These are phyloP conservation scores for Pythium aphanidermatum DNA, from an alignment of 352 stramenopile species.

Conservation along the genomic window DNA sequence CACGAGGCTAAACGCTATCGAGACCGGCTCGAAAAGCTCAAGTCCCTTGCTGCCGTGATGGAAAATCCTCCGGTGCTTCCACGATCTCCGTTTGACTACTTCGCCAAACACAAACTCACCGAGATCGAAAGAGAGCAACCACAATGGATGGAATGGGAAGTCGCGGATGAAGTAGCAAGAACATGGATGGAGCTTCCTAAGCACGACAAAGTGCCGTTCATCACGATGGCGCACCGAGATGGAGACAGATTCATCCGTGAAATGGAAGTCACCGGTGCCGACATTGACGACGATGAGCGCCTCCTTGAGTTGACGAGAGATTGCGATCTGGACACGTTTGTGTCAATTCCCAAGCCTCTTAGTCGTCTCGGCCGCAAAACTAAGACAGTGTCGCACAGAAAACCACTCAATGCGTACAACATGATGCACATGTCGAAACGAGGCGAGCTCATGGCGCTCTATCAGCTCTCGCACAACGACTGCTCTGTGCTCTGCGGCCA, in stretches of 20 bases:
- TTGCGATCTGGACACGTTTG: background rate
- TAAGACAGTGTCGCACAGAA: slow-evolving; percentile 21
- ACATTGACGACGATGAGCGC: background rate
- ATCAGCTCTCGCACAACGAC: slow-evolving; percentile 66
- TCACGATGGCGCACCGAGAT: slow-evolving; percentile 34
- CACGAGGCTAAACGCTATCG: too few relatives aligned
- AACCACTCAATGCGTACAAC: slow-evolving; percentile 49
- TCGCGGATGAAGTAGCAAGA: slow-evolving; percentile 36
- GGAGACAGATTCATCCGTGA: slow-evolving; percentile 38
- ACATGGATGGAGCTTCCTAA: slow-evolving; percentile 37
- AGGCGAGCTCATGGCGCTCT: slow-evolving; percentile 36
- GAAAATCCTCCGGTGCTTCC: slow-evolving; percentile 29
- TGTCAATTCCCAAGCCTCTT: background rate
- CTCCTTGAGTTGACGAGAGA: background rate
- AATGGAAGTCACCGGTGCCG: slow-evolving; percentile 28
- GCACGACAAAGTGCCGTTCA: slow-evolving; percentile 25
- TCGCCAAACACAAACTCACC: slow-evolving; percentile 27
- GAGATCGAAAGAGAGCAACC: slow-evolving; percentile 24
- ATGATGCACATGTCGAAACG: slow-evolving; percentile 60
- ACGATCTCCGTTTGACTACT: slow-evolving; percentile 39
- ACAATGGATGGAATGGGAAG: slow-evolving; percentile 33
- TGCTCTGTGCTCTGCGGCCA: slow-evolving; percentile 48
- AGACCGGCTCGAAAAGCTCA: slow-evolving; percentile 34
- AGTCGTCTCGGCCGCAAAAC: background rate
- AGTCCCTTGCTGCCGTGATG: slow-evolving; percentile 23